phyloP scores from a whole-genome alignment of 352 stramenopile genomes.

The Aphanomyces euteiches region DNA sequence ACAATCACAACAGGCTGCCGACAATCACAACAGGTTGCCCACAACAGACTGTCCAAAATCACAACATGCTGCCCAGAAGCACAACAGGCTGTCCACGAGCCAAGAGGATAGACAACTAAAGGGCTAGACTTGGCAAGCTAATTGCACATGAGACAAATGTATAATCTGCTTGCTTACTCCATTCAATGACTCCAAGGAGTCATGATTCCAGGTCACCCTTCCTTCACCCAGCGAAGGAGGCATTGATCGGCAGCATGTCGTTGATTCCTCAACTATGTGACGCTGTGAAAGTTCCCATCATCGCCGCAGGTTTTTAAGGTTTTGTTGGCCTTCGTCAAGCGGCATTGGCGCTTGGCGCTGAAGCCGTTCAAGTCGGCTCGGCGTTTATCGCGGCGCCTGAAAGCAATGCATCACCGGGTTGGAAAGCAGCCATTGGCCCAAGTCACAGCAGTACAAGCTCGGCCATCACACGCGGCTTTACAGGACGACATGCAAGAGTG shows the following conservation, averaged over 20 bases:
- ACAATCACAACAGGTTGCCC: too few relatives aligned
- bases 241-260: slow-evolving; percentile 42
- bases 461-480: slow-evolving; percentile 19
- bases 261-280: slow-evolving; percentile 48
- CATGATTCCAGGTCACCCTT: too few relatives aligned
- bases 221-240: slow-evolving; percentile 30
- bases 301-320: slow-evolving; percentile 37
- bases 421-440: slow-evolving; percentile 1
- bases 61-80: too few relatives aligned
- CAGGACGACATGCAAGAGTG: slow-evolving; percentile 22
- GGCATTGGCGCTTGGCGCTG: slow-evolving; percentile 44
- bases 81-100: too few relatives aligned
- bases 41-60: too few relatives aligned
- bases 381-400: slow-evolving; percentile 54
- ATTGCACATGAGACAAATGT: too few relatives aligned
- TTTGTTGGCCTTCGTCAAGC: slow-evolving; percentile 19
- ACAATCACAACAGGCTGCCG: too few relatives aligned
- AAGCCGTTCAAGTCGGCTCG: slow-evolving; percentile 58
- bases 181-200: too few relatives aligned
- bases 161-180: too few relatives aligned
- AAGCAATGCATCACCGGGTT: not conserved
- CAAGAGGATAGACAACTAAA: too few relatives aligned
- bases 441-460: not conserved
- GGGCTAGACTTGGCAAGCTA: too few relatives aligned
- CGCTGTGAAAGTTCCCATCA: slow-evolving; percentile 43